Evolutionary conservation across 2,329 filamentous ascomycete species (phyloP).

Genomic region (Alternaria viburni): DNA sequence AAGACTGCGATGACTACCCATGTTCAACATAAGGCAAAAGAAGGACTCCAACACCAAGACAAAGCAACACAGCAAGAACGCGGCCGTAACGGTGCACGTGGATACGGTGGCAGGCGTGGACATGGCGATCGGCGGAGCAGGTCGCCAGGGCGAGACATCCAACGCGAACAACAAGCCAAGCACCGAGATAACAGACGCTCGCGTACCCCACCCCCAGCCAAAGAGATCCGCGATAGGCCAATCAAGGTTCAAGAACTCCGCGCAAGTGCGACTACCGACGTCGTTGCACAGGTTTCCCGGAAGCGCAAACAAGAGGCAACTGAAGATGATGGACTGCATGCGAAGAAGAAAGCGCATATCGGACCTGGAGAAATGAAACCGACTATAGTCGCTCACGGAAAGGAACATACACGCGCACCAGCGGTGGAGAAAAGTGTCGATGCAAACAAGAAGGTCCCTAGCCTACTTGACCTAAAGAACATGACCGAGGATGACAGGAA

Average conservation of each 20-base stretch:
- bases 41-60: background rate
- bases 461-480: background rate
- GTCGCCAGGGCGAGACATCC: background rate
- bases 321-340: background rate
- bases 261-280: background rate
- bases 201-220: background rate
- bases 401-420: background rate
- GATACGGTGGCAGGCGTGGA: background rate
- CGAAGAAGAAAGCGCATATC: background rate
- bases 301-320: background rate
- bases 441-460: background rate
- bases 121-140: background rate
- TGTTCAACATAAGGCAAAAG: background rate
- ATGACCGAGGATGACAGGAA: conserved; percentile 2
- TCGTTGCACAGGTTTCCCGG: background rate
- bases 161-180: background rate
- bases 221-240: background rate
- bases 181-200: background rate
- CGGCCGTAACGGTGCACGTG: background rate
- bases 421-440: background rate
- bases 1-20: background rate
- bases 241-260: background rate
- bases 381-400: background rate
- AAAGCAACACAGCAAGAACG: background rate
- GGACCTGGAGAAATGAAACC: background rate